Evolutionary conservation across 805 yeast species (phyloP).

Genomic region (Saturnispora dispora): DNA sequence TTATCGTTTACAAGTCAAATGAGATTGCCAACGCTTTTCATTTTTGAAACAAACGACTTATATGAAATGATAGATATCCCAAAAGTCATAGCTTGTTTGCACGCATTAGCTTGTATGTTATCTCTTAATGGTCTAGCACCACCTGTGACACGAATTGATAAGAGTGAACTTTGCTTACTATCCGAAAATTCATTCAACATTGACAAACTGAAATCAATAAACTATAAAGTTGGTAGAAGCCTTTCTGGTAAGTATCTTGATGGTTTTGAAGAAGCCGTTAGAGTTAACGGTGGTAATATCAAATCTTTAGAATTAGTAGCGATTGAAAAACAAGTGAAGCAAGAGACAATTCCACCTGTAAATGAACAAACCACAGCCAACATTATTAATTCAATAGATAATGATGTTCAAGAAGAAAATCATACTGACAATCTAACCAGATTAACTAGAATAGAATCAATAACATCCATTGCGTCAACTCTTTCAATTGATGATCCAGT

Average conservation of each 20-base stretch:
- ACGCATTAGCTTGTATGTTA: slow-evolving; percentile 74
- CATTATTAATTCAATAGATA: no score
- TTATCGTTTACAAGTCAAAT: slow-evolving; percentile 60
- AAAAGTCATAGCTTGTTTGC: slow-evolving; percentile 86
- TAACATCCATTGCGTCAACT: not conserved
- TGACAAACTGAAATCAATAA: slow-evolving; percentile 61
- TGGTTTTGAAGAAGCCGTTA: slow-evolving; percentile 26
- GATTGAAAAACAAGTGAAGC: not conserved
- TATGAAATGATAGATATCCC: slow-evolving; percentile 90
- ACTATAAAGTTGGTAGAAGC: slow-evolving; percentile 43
- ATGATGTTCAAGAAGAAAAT: slow-evolving; percentile 6
- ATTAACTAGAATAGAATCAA: not conserved
- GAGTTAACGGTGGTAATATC: slow-evolving; percentile 26
- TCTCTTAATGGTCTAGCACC: slow-evolving; percentile 52
- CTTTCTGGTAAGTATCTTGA: slow-evolving; percentile 33
- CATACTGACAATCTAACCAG: not conserved
- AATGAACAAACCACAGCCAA: not conserved
- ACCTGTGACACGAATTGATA: slow-evolving; percentile 51
- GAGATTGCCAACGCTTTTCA: slow-evolving; percentile 77
- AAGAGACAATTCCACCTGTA: not conserved
- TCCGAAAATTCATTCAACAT: slow-evolving; percentile 34
- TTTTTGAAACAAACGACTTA: slow-evolving; percentile 86
- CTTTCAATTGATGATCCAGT: slow-evolving; percentile 1
- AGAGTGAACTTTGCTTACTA: slow-evolving; percentile 19
- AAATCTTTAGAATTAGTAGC: slow-evolving; percentile 14